These are phyloP conservation scores for Articulospora tetracladia DNA, from an alignment of 495 filamentous ascomycete species.

Conservation along the genomic window DNA sequence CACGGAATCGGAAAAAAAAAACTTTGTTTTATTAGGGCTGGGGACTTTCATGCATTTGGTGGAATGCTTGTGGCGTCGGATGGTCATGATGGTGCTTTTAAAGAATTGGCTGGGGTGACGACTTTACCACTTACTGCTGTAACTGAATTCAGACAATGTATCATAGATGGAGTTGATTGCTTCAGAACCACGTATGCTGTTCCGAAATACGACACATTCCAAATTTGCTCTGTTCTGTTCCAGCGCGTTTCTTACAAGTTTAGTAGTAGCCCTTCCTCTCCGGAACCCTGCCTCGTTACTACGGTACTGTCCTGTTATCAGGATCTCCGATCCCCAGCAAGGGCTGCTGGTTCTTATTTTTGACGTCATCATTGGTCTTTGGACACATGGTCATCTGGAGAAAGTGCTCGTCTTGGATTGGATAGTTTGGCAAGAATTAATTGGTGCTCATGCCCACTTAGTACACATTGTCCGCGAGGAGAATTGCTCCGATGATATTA, in stretches of 20 bases:
- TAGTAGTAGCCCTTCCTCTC: too few species aligned
- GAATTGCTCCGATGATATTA: too few species aligned
- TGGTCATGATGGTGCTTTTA: neutral
- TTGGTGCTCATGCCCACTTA: too few species aligned
- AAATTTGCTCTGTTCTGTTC: neutral
- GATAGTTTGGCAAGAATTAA: too few species aligned
- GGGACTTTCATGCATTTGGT: slow-evolving; percentile 18
- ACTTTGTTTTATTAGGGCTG: neutral
- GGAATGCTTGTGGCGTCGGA: slow-evolving; percentile 15
- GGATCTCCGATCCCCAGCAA: too few species aligned
- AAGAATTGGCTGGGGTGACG: neutral
- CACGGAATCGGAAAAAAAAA: neutral
- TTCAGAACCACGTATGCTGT: slow-evolving; percentile 8
- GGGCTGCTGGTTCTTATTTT: too few species aligned
- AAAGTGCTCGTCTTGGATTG: too few species aligned
- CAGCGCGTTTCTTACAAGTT: neutral
- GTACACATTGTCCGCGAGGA: too few species aligned
- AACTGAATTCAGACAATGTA: slow-evolving; percentile 6
- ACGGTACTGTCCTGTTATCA: too few species aligned
- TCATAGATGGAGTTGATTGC: slow-evolving; percentile 20
- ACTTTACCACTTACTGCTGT: neutral
- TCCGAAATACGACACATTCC: neutral
- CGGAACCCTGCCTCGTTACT: too few species aligned
- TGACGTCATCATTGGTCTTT: too few species aligned
- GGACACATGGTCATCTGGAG: too few species aligned